Evolutionary conservation across 2,329 filamentous ascomycete genomes (phyloP).

Genomic region (Penicillium sp.): DNA sequence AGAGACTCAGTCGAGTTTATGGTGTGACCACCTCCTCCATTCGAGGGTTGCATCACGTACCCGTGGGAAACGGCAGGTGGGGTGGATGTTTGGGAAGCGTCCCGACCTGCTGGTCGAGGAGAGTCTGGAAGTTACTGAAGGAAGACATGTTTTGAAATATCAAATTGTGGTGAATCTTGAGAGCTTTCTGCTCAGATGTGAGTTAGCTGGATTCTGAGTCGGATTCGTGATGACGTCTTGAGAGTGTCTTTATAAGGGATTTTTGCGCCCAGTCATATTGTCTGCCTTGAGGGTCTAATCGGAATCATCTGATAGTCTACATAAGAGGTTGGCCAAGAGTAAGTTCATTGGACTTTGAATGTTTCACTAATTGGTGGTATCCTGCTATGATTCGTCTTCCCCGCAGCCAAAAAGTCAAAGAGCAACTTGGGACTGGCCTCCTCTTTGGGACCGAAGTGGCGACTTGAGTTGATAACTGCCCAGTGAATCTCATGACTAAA

Average conservation of each 20-base stretch:
- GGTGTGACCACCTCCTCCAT: neutral
- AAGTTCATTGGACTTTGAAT: neutral
- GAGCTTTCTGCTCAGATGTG: neutral
- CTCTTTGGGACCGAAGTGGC: neutral
- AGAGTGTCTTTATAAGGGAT: neutral
- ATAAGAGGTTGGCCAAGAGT: neutral
- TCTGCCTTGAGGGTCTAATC: neutral
- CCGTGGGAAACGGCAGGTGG: constrained; percentile 6
- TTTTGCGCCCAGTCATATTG: neutral
- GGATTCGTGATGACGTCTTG: neutral
- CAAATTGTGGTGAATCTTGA: neutral
- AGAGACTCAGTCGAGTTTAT: neutral
- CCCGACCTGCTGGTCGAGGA: constrained; percentile 23
- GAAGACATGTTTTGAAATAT: constrained; percentile 10
- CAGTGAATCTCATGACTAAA: neutral
- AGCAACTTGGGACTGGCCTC: neutral
- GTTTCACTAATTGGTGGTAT: neutral
- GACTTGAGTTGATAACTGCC: neutral
- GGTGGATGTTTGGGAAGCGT: constrained; percentile 10
- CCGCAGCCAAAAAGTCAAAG: neutral
- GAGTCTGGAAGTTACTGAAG: constrained; percentile 19
- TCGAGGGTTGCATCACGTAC: neutral
- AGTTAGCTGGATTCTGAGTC: neutral
- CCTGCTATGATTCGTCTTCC: constrained; percentile 5
- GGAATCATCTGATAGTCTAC: constrained; percentile 1